Conservation (phyloP, 1,139 yeast species). For the Pichia sp. region DNA sequence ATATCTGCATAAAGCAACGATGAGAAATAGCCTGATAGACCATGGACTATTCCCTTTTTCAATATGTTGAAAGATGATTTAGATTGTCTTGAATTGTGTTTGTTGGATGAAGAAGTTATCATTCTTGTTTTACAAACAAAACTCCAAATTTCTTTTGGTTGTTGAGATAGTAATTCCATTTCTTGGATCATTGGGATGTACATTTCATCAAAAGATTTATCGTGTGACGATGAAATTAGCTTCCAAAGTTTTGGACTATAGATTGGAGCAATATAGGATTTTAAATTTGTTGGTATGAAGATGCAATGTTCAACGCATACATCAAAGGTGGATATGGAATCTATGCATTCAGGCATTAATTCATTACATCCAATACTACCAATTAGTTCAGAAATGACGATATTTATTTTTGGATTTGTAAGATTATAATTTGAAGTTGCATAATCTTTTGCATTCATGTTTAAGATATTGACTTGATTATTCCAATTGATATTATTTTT, state of each 20-base stretch:
- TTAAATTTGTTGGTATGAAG: constrained; percentile 61
- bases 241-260: constrained; percentile 41
- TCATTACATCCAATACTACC: constrained; percentile 95
- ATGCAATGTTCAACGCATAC: constrained; percentile 33
- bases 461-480: constrained; percentile 41
- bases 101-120: constrained; percentile 9
- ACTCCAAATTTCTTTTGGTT: constrained; percentile 44
- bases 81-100: constrained; percentile 19
- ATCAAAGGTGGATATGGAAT: constrained; percentile 27
- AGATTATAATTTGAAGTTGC: neutral
- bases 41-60: constrained; percentile 54
- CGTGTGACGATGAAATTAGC: constrained; percentile 10
- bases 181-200: constrained; percentile 57
- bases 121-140: constrained; percentile 40
- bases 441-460: constrained; percentile 47
- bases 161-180: constrained; percentile 38
- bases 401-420: constrained; percentile 31
- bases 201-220: constrained; percentile 37
- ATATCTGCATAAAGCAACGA: constrained; percentile 58
- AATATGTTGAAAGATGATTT: constrained; percentile 25
- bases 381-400: constrained; percentile 71
- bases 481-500: constrained; percentile 42
- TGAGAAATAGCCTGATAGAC: constrained; percentile 69
- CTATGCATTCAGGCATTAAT: constrained; percentile 70
- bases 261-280: constrained; percentile 60